These are phyloP conservation scores for Sistotremastrum suecicum DNA, from an alignment of 768 basidiomycete genomes.

Conservation along the genomic window DNA sequence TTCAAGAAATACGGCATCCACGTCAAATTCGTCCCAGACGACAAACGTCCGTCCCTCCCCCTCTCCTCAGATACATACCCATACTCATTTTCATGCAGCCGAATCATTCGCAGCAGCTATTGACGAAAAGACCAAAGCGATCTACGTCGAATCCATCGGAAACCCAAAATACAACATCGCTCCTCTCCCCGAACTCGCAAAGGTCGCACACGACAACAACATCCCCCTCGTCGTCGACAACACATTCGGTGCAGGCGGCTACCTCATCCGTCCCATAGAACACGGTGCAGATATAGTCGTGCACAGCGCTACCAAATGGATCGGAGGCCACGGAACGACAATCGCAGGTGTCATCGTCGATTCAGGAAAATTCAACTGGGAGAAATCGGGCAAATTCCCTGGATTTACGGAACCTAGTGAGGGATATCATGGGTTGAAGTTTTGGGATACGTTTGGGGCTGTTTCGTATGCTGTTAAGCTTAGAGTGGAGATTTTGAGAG, in stretches of 20 bases:
- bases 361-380: constrained; percentile 70
- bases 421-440: constrained; percentile 61
- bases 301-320: constrained; percentile 78
- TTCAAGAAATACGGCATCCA: constrained; percentile 56
- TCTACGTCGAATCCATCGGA: constrained; percentile 67
- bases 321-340: constrained; percentile 67
- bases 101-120: constrained; percentile 51
- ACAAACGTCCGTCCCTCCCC: constrained; percentile 15
- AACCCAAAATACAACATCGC: constrained; percentile 61
- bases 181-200: constrained; percentile 55
- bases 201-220: constrained; percentile 55
- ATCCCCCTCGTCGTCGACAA: constrained; percentile 77
- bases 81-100: constrained; percentile 9
- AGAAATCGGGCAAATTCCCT: constrained; percentile 52
- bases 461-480: constrained; percentile 53
- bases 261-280: constrained; percentile 54
- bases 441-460: constrained; percentile 51
- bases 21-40: constrained; percentile 46
- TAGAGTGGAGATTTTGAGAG: constrained; percentile 50
- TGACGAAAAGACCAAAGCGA: constrained; percentile 63
- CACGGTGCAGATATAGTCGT: constrained; percentile 70
- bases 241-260: constrained; percentile 63
- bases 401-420: constrained; percentile 61
- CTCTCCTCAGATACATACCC: too few relatives aligned
- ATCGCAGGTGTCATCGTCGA: constrained; percentile 68